phyloP scores from a whole-genome alignment of 768 basidiomycete species.

The Naganishia antarctica region DNA sequence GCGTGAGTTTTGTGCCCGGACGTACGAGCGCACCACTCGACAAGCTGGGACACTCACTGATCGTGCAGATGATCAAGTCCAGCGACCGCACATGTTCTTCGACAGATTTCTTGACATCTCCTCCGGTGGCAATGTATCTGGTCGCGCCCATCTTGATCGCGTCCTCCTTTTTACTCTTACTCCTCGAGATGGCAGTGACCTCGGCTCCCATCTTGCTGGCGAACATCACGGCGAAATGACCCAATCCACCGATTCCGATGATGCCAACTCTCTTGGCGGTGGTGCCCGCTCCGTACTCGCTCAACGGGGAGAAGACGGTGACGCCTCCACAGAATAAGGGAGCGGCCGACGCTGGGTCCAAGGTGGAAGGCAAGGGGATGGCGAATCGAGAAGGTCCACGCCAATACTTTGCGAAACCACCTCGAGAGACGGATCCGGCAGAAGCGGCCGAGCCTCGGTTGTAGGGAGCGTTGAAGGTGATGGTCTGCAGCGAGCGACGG shows the following conservation, averaged over 20 bases:
- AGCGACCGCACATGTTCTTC: not conserved
- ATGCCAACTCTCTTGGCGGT: slow-evolving; percentile 53
- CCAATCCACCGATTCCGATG: slow-evolving; percentile 58
- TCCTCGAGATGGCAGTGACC: slow-evolving; percentile 57
- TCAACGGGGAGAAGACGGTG: slow-evolving; percentile 59
- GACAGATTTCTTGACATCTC: slow-evolving; percentile 1
- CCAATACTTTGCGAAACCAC: slow-evolving; percentile 7
- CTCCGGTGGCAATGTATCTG: not conserved
- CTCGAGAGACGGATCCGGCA: not conserved
- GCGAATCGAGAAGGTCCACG: slow-evolving; percentile 8
- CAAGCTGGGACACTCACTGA: slow-evolving; percentile 31
- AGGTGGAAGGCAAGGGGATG: not conserved
- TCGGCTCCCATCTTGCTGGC: slow-evolving; percentile 44
- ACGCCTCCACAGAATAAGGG: slow-evolving; percentile 60
- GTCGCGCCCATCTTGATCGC: slow-evolving; percentile 48
- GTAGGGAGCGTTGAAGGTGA: not conserved
- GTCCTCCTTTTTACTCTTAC: slow-evolving; percentile 54
- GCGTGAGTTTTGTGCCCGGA: not conserved
- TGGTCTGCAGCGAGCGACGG: not conserved
- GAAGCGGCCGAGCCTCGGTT: not conserved
- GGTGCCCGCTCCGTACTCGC: slow-evolving; percentile 54
- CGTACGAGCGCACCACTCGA: slow-evolving; percentile 40
- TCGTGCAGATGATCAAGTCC: slow-evolving; percentile 14
- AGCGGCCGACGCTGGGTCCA: slow-evolving; percentile 47
- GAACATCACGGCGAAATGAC: not conserved